Percentiles rank a stretch among this genome's conserved stretches.
Conservation (phyloP, 371 early-diverging fungal genomes). For the Gilbertella persicaria region DNA sequence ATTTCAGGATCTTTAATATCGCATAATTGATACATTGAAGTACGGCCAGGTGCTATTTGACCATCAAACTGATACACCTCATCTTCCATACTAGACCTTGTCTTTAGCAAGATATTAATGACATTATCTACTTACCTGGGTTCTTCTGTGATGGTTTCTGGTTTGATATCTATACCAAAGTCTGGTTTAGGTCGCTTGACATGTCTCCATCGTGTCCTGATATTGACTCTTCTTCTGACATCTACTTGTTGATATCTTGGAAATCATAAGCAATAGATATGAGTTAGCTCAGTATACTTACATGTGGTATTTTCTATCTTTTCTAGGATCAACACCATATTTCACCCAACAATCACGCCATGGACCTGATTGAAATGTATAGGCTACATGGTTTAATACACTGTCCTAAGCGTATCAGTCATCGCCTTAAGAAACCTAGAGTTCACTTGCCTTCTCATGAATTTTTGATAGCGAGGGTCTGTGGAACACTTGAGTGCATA, state of each 20-base stretch:
- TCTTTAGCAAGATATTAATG: neutral
- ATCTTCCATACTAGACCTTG: neutral
- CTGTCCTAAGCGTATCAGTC: slow-evolving; percentile 12
- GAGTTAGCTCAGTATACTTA: slow-evolving; percentile 22
- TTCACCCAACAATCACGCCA: slow-evolving; percentile 66
- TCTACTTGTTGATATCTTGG: slow-evolving; percentile 6
- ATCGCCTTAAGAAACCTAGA: neutral
- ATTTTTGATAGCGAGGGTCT: slow-evolving; percentile 18
- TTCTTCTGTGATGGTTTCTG: neutral
- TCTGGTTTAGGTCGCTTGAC: neutral
- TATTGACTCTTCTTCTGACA: neutral
- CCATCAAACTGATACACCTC: slow-evolving; percentile 32
- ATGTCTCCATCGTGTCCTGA: no score
- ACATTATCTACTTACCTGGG: neutral
- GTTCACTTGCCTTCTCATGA: slow-evolving; percentile 17
- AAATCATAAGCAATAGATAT: neutral
- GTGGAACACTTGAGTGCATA: slow-evolving; percentile 39
- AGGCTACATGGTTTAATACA: slow-evolving; percentile 42
- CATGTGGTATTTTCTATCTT: slow-evolving; percentile 41
- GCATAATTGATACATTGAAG: slow-evolving; percentile 14
- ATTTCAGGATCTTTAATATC: slow-evolving; percentile 36
- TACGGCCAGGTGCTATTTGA: neutral
- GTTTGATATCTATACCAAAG: no score
- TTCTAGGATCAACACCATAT: slow-evolving; percentile 65
- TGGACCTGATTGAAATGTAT: slow-evolving; percentile 53